Base-by-base conservation (phyloP, 192 early-diverging fungal genomes). In the Haplosporangium gracile region DNA sequence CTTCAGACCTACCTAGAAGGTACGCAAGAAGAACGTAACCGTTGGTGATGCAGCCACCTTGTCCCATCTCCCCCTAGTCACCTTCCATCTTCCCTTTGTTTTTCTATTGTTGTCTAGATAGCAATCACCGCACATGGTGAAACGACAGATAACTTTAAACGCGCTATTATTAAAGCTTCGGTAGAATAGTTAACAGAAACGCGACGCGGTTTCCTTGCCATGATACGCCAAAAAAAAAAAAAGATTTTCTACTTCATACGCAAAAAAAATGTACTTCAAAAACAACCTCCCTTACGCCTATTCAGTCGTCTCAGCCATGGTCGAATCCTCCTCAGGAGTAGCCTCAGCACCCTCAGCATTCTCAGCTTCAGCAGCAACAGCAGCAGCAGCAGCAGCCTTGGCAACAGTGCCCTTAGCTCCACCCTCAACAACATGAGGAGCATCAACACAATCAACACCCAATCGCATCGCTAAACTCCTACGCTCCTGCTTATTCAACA, bases 401-500 rank as follows among this genome's bases (percentile, higher is more conserved):
- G 79, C 79, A 16, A 68, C 79, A 2, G 78, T 81, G 8, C 79
- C 79, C 76, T 86, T 86, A 49, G 84, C 75, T 2, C 83, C 83
- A 20, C 83, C 83, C 45, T 85, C 83, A 9, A 86, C 75, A 38
- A 86, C 84, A 78, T 86, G 79, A 51, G 84, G 84, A 2, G 84
- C 74, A 45, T 86, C 84, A 29, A 86, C 84, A 75, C 79, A 86
- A 16, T 86, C 84, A 20, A 86, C 78, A 43, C 84, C 84, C 34
- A 86, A 38, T n/a, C 84, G 84, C 84, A 86, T 86, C 20, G 84
- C 84, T 60, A 86, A 47, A 81, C 84, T 86, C 82, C 89, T 79
- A 65, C 93, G 91, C 87, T 96, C 95, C 79, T 92, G 91, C 79
- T 95, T 95, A 89, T 94, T 93, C 79, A 96, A 76, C 75, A 95